Evolutionary conservation across 2,329 filamentous ascomycete genomes (phyloP).

Genomic region (Fusarium decemcellulare): DNA sequence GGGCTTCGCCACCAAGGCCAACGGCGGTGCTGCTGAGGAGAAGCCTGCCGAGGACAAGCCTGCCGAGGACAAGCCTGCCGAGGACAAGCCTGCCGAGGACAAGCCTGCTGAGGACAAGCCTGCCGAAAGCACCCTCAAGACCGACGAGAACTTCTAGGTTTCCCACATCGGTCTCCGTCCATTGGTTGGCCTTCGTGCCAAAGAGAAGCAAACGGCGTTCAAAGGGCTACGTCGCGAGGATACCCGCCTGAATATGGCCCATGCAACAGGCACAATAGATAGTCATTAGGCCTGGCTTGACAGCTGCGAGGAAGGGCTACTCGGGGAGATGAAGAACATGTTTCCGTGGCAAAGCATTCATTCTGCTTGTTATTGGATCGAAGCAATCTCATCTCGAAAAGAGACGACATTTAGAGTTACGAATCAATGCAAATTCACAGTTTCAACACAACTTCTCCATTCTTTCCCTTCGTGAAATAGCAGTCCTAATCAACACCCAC

Average conservation of each 20-base stretch:
- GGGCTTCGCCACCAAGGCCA: conserved; percentile 43
- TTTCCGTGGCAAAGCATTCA: not conserved
- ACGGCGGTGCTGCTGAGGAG: conserved; percentile 37
- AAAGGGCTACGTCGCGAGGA: conserved; percentile 35
- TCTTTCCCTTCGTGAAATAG: too few relatives aligned
- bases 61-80: conserved; percentile 28
- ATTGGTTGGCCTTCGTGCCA: not conserved
- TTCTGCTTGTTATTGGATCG: too few relatives aligned
- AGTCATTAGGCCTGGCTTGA: conserved; percentile 8
- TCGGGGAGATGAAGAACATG: too few relatives aligned
- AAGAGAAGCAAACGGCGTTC: conserved; percentile 17
- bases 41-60: conserved; percentile 18
- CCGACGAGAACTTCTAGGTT: conserved; percentile 39
- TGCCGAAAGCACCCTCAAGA: conserved; percentile 32
- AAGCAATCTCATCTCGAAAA: not conserved
- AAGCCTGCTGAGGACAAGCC: conserved; percentile 19
- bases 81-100: conserved; percentile 26
- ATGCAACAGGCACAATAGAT: conserved; percentile 18
- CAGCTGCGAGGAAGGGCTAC: not conserved
- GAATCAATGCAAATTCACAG: conserved; percentile 7
- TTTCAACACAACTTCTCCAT: too few relatives aligned
- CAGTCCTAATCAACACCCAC: too few relatives aligned
- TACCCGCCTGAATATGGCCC: conserved; percentile 33
- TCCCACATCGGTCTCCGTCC: not conserved
- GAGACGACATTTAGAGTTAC: conserved; percentile 5